Conservation (phyloP, 805 yeast genomes). For the Maudiozyma turicensis region DNA sequence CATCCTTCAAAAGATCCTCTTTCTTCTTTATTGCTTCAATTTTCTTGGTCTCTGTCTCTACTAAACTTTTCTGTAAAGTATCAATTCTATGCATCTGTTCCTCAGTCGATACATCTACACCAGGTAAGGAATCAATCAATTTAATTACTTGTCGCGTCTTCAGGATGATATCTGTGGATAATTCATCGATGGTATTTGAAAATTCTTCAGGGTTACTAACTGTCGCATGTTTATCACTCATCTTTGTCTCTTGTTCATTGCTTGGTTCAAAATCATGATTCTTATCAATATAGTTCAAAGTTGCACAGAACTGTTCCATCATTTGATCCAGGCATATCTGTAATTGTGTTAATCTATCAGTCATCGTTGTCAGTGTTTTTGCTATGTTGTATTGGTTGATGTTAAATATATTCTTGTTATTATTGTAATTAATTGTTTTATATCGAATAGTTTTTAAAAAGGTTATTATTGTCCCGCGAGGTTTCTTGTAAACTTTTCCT, state of each 20-base stretch:
- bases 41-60: slow-evolving; percentile 49
- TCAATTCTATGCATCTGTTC: slow-evolving; percentile 61
- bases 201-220: slow-evolving; percentile 42
- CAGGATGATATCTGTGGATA: slow-evolving; percentile 74
- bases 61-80: slow-evolving; percentile 51
- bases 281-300: slow-evolving; percentile 69
- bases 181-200: slow-evolving; percentile 51
- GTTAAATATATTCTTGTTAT: background rate
- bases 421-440: too few relatives aligned
- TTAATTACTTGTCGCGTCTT: slow-evolving; percentile 81
- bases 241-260: slow-evolving; percentile 42
- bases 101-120: slow-evolving; percentile 74
- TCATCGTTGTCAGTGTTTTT: slow-evolving; percentile 34
- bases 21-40: slow-evolving; percentile 50
- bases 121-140: slow-evolving; percentile 83
- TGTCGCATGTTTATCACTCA: slow-evolving; percentile 49
- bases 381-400: background rate
- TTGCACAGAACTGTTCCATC: slow-evolving; percentile 70
- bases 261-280: slow-evolving; percentile 51
- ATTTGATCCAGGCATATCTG: slow-evolving; percentile 78
- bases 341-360: slow-evolving; percentile 82
- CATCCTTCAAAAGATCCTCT: slow-evolving; percentile 49
- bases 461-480: too few relatives aligned
- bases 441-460: too few relatives aligned
- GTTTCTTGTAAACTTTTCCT: too few relatives aligned